Percentiles rank a stretch among this genome's conserved stretches.
Conservation (phyloP, 2,329 filamentous ascomycete genomes). For the Orbilia brochopaga region DNA sequence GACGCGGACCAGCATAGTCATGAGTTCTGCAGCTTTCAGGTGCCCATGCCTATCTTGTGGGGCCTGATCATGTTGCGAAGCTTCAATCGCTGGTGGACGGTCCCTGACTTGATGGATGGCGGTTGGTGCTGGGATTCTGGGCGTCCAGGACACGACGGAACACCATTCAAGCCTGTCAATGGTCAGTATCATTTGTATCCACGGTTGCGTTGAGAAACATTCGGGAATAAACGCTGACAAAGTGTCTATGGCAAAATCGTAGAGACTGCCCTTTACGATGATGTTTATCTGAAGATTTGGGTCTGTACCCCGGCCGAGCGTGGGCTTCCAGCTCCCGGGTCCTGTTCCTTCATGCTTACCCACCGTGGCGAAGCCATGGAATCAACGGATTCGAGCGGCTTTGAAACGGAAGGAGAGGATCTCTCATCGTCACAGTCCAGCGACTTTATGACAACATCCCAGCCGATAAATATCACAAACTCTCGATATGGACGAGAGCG, state of each 20-base stretch:
- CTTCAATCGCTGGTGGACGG: conserved; percentile 22
- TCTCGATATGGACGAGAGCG: too few species aligned
- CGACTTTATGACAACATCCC: too few species aligned
- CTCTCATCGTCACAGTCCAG: too few species aligned
- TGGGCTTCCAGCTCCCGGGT: too few species aligned
- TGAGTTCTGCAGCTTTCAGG: conserved; percentile 9
- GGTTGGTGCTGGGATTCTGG: conserved; percentile 6
- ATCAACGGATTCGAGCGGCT: not conserved
- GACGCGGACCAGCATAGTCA: conserved; percentile 1
- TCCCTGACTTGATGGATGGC: conserved; percentile 4
- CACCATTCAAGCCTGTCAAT: conserved; percentile 11
- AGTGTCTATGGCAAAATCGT: not conserved
- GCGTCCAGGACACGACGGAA: conserved; percentile 3
- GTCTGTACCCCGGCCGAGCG: not conserved
- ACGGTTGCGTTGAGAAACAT: not conserved
- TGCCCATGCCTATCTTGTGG: conserved; percentile 29
- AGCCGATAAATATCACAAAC: too few species aligned
- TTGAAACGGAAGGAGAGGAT: not conserved
- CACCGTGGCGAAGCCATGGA: conserved; percentile 6
- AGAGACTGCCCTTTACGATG: not conserved
- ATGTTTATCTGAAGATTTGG: conserved; percentile 3
- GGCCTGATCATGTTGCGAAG: conserved; percentile 21
- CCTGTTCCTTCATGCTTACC: conserved; percentile 11
- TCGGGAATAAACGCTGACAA: not conserved
- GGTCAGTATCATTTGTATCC: too few species aligned